These are phyloP conservation scores for Pouteria campechiana DNA, from an alignment of 179 eudicot species.

Conservation along the genomic window DNA sequence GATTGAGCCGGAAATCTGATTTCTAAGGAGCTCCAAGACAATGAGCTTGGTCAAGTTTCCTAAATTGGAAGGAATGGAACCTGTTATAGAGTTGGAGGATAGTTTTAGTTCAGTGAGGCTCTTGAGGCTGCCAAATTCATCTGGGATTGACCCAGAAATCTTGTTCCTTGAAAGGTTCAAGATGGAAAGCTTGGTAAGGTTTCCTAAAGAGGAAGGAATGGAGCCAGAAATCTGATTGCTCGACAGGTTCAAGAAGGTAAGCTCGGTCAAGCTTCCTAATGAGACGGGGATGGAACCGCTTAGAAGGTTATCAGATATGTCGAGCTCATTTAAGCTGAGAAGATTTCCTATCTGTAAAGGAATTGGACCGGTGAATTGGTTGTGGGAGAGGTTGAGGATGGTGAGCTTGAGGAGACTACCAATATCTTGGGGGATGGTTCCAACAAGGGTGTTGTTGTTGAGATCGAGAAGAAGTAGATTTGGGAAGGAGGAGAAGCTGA, in stretches of 20 bases:
- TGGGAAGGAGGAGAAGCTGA: not conserved
- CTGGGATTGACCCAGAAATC: conserved; percentile 32
- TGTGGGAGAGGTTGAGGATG: conserved; percentile 7
- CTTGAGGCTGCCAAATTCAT: conserved; percentile 5
- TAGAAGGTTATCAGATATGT: not conserved
- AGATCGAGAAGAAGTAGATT: not conserved
- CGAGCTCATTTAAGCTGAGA: not conserved
- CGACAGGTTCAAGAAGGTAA: conserved; percentile 18
- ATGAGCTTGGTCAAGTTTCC: conserved; percentile 20
- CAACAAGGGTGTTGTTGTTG: conserved; percentile 1
- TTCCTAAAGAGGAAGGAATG: conserved; percentile 25
- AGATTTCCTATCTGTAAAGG: not conserved
- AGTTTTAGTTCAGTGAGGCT: not conserved
- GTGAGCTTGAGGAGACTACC: not conserved
- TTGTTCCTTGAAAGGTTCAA: conserved; percentile 22
- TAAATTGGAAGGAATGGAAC: conserved; percentile 16
- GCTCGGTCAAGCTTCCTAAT: conserved; percentile 16
- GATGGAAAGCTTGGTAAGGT: conserved; percentile 12
- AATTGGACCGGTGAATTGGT: conserved; percentile 1
- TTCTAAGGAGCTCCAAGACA: conserved; percentile 16
- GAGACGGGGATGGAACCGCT: not conserved
- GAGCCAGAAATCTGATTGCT: conserved; percentile 23
- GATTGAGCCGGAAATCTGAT: conserved; percentile 27
- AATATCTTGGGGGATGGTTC: conserved; percentile 2
- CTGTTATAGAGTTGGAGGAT: not conserved